Evolutionary conservation across 1,284 basidiomycete genomes (phyloP).

Genomic region (Porodaedalea pini): DNA sequence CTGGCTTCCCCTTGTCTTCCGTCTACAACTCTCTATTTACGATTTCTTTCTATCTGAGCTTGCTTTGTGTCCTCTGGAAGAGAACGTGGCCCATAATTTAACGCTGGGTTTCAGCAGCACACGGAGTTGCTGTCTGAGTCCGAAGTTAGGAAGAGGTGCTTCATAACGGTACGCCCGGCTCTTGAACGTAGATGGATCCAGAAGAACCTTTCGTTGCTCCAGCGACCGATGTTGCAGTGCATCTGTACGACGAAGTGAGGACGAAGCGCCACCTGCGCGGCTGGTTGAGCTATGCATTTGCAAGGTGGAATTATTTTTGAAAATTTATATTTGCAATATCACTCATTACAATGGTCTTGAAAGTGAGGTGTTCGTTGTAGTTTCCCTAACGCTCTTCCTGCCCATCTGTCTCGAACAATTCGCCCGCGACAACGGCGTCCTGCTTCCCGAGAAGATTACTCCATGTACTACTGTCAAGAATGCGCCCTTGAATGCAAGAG

Average conservation of each 20-base stretch:
- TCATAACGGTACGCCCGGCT: neutral
- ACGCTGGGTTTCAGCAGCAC: too few species aligned
- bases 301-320: slow-evolving; percentile 48
- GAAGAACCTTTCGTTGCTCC: neutral
- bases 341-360: slow-evolving; percentile 6
- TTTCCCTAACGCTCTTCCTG: slow-evolving; percentile 74
- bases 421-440: slow-evolving; percentile 74
- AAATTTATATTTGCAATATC: neutral
- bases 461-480: slow-evolving; percentile 40
- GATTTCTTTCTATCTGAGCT: too few species aligned
- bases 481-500: slow-evolving; percentile 19
- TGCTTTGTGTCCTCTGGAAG: too few species aligned
- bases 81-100: too few species aligned
- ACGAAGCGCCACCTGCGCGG: slow-evolving; percentile 47
- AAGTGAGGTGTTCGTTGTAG: slow-evolving; percentile 80
- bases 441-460: slow-evolving; percentile 56
- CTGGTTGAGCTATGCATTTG: slow-evolving; percentile 77
- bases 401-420: slow-evolving; percentile 83
- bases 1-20: too few species aligned
- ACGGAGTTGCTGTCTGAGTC: too few species aligned
- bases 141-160: too few species aligned
- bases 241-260: slow-evolving; percentile 3
- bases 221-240: neutral
- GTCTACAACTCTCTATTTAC: too few species aligned
- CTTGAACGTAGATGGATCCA: too few species aligned